Conservation (phyloP, 805 yeast genomes). For the Yamadazyma scolyti region DNA sequence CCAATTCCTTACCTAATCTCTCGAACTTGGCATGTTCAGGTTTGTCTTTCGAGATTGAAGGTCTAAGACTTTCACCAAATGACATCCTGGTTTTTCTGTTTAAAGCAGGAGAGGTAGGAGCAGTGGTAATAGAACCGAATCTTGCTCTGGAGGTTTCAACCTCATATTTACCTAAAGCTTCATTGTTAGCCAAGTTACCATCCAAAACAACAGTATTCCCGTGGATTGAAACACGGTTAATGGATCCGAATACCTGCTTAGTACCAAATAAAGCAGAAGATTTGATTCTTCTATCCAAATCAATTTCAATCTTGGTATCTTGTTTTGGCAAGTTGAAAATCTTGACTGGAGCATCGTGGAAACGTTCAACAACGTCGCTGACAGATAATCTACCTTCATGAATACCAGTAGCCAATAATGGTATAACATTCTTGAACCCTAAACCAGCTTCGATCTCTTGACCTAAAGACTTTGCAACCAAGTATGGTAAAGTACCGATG, state of each 20-base stretch:
- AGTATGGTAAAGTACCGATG: constrained; percentile 74
- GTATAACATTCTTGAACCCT: constrained; percentile 78
- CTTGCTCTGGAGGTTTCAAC: constrained; percentile 41
- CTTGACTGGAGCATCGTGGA: constrained; percentile 76
- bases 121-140: constrained; percentile 29
- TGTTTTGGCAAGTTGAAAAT: constrained; percentile 83
- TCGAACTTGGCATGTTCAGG: constrained; percentile 43
- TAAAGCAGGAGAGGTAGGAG: constrained; percentile 39
- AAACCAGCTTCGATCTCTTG: constrained; percentile 62
- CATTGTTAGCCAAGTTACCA: constrained; percentile 61
- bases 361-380: constrained; percentile 64
- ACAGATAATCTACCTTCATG: constrained; percentile 66
- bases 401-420: constrained; percentile 79
- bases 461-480: constrained; percentile 64
- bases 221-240: constrained; percentile 81
- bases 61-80: constrained; percentile 33
- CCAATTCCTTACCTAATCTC: constrained; percentile 60
- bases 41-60: constrained; percentile 32
- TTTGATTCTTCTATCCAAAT: constrained; percentile 59
- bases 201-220: constrained; percentile 82
- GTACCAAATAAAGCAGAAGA: constrained; percentile 24
- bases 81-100: constrained; percentile 36
- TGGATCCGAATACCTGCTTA: constrained; percentile 65
- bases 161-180: constrained; percentile 60
- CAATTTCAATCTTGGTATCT: constrained; percentile 76